Evolutionary conservation across 768 basidiomycete species (phyloP), one percentile per base, ranked within the genome.

Genomic region (Chalciporus piperatus): DNA sequence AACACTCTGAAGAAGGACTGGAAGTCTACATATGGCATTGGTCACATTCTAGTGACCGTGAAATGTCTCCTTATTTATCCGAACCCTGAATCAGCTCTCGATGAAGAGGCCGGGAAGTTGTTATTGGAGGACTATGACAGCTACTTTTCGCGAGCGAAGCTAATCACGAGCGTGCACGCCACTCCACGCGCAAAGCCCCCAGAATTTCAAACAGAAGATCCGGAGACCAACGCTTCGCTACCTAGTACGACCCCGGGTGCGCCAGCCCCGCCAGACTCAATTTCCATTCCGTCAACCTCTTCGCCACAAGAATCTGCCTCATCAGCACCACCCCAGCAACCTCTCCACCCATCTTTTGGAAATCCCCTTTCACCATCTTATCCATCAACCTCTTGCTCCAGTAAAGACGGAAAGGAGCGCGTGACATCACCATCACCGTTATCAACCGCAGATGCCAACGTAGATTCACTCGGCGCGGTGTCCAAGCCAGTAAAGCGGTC

Each of bases 1-100:
- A 96, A 95, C 73, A 98, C 94, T 7, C 74, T 98, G 22, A 98
- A 97, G 79, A 96, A 97, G 69, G 93, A 96, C 62, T 98, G 95
- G 95, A 89, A 93, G 67, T 80, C 89, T 20, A 81, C 85, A 12
- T 95, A 92, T 61, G 95, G 95, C 44, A 92, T 98, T 27, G 82
- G 77, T 13, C 92, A 95, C 67, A 96, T 96, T 52, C 79, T 96
- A 14, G 85, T 92, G 51, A 95, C 92, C 25, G 86, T 98, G 58
- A 95, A 94, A 68, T 97, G 95, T 64, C 82, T 98, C 41, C 80
- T 98, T 55, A 98, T 98, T 58, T 94, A 94, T 65, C 95, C 95
- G 27, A 97, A 97, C 65, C 92, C 96, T 28, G 95, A 98, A 69
- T 95, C 92, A 8, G 96, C 95, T 0, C 75, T 98, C 43, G 93